A percentile compares a stretch with the other conserved stretches of the same genome.
Evolutionary conservation across 495 filamentous ascomycete species (phyloP).

Genomic region (Penicillium coprophilum): DNA sequence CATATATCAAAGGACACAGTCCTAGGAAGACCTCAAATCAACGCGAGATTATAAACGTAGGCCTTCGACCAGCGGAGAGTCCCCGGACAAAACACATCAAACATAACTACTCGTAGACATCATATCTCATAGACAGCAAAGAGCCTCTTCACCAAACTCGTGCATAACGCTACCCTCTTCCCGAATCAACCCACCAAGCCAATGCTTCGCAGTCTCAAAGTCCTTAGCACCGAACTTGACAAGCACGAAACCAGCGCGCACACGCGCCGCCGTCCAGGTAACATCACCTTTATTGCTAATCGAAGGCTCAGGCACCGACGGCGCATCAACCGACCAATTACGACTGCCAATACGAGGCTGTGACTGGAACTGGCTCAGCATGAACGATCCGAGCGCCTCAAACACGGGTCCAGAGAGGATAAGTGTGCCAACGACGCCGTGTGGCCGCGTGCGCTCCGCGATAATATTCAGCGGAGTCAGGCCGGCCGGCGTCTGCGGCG

Average conservation of each 20-base stretch:
- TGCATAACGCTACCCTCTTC: constrained; percentile 57
- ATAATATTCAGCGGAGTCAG: constrained; percentile 34
- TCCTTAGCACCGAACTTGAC: constrained; percentile 77
- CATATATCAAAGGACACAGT: background rate
- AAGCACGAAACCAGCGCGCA: constrained; percentile 75
- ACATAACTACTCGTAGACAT: background rate
- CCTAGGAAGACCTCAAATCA: background rate
- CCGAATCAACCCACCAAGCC: constrained; percentile 57
- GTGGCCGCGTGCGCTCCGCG: constrained; percentile 43
- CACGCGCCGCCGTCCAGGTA: constrained; percentile 82
- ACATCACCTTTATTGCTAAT: constrained; percentile 55
- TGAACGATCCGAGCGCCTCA: constrained; percentile 61
- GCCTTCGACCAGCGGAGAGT: constrained; percentile 10
- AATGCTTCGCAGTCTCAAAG: constrained; percentile 61
- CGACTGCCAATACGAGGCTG: constrained; percentile 82
- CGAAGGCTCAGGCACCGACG: constrained; percentile 33
- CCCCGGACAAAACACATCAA: background rate
- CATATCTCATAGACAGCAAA: constrained; percentile 54
- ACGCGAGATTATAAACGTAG: background rate
- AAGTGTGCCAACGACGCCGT: constrained; percentile 76
- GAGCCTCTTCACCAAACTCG: constrained; percentile 62
- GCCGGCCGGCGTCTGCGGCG: constrained; percentile 13
- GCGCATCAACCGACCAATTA: constrained; percentile 59
- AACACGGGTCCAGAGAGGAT: constrained; percentile 77
- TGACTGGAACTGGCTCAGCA: constrained; percentile 70